phyloP scores from a whole-genome alignment of 768 basidiomycete genomes.

The Suillus bovinus region DNA sequence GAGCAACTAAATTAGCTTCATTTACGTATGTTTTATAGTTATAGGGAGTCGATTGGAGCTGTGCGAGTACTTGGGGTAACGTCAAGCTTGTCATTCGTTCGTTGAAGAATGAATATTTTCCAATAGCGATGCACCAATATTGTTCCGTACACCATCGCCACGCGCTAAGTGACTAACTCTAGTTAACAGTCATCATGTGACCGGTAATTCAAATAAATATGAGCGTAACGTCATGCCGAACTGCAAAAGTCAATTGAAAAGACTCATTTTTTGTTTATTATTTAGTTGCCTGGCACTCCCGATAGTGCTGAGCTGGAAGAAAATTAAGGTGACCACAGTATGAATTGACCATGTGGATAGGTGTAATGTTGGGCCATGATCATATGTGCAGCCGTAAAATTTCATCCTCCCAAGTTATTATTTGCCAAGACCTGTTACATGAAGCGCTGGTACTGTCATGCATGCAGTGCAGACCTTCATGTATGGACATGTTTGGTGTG shows the following conservation, averaged over 20 bases:
- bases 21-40: neutral
- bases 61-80: neutral
- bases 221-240: too few relatives aligned
- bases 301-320: too few relatives aligned
- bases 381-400: neutral
- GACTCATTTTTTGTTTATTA: too few relatives aligned
- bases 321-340: neutral
- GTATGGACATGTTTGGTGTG: conserved; percentile 31
- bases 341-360: neutral
- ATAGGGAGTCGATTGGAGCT: neutral
- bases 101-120: neutral
- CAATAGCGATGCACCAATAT: neutral
- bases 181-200: too few relatives aligned
- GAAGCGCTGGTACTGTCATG: neutral
- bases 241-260: too few relatives aligned
- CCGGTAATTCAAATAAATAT: too few relatives aligned
- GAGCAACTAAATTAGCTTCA: conserved; percentile 14
- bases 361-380: neutral
- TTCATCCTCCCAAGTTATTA: neutral
- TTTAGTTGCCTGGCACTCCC: too few relatives aligned
- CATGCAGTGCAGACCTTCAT: conserved; percentile 9
- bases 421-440: neutral
- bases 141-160: neutral
- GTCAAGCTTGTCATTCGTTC: neutral
- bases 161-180: too few relatives aligned